Evolutionary conservation across 176 grass and related monocot genomes (phyloP).

Genomic region (barley (Hordeum vulgare)): MorexV3_pseudomolecules_assembly NC_058518.1:449706833-449707332

Average conservation of each 20-base stretch:
- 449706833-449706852: slow-evolving; percentile 35
- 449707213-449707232: neutral
- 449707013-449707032: slow-evolving; percentile 12
- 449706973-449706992: slow-evolving; percentile 93
- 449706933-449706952: slow-evolving; percentile 79
- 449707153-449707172: neutral
- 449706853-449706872: slow-evolving; percentile 37
- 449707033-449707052: neutral
- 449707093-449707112: neutral
- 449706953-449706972: slow-evolving; percentile 79
- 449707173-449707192: neutral
- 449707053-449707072: neutral
- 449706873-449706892: slow-evolving; percentile 40
- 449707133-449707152: neutral
- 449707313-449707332: slow-evolving; percentile 56
- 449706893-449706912: slow-evolving; percentile 34
- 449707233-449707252: neutral
- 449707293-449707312: neutral
- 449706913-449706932: slow-evolving; percentile 58
- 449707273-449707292: neutral
- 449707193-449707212: neutral
- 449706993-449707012: slow-evolving; percentile 98
- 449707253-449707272: neutral
- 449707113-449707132: neutral
- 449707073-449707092: neutral